Percentiles rank a stretch among this genome's conserved stretches.
Conservation (phyloP, 2,329 filamentous ascomycete genomes). For the Ophiostoma sp. region DNA sequence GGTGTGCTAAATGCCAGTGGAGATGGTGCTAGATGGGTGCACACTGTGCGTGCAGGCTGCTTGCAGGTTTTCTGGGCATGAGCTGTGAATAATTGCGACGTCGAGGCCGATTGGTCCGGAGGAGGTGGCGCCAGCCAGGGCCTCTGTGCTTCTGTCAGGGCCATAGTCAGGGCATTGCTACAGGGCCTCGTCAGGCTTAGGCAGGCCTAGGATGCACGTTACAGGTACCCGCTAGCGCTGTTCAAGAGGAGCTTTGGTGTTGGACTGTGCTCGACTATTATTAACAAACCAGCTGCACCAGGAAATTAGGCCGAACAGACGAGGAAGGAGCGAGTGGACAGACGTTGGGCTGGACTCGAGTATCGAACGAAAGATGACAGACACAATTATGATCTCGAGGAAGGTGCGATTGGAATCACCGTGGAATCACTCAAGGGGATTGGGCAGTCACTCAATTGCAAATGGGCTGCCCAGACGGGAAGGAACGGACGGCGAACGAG, state of each 20-base stretch:
- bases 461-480: not conserved
- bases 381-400: not conserved
- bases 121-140: not conserved
- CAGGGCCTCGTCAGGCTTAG: not conserved
- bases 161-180: not conserved
- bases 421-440: not conserved
- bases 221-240: conserved; percentile 1
- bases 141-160: not conserved
- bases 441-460: not conserved
- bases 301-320: not conserved
- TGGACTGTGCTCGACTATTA: not conserved
- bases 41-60: not conserved
- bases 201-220: not conserved
- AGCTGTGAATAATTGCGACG: not conserved
- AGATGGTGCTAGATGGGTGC: no score
- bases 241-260: not conserved
- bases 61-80: not conserved
- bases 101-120: conserved; percentile 10
- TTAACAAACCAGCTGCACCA: not conserved
- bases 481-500: conserved; percentile 3
- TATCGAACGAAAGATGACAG: not conserved
- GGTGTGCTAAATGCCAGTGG: not conserved
- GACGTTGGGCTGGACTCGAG: not conserved
- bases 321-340: not conserved
- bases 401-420: not conserved